Percentiles rank a stretch among this genome's conserved stretches.
Conservation (phyloP, 225 moss, liverwort and hornwort genomes). For the Sphagnum contortum region DNA sequence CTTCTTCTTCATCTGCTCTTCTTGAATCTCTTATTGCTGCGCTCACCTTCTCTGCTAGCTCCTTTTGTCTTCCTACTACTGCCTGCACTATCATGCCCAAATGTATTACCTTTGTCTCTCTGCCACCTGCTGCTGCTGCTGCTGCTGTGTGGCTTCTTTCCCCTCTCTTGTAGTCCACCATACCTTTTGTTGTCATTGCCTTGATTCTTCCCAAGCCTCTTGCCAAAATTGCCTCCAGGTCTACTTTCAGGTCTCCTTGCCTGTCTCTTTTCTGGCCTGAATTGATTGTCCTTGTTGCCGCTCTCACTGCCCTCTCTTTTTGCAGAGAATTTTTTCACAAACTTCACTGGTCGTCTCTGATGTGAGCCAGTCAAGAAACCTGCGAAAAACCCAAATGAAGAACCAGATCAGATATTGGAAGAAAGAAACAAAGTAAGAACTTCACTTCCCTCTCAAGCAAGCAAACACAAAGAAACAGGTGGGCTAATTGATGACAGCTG, state of each 20-base stretch:
- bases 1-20: constrained; percentile 8
- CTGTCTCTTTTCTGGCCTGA: constrained; percentile 9
- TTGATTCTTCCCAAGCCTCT: constrained; percentile 15
- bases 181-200: constrained; percentile 11
- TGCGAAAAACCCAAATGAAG: constrained; percentile 6
- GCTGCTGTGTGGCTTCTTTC: not conserved
- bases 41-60: constrained; percentile 22
- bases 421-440: not conserved
- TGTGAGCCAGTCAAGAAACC: constrained; percentile 37
- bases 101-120: constrained; percentile 11
- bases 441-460: not conserved
- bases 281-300: constrained; percentile 17
- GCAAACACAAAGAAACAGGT: not conserved
- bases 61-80: constrained; percentile 21
- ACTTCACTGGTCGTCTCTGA: constrained; percentile 26
- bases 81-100: constrained; percentile 22
- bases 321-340: constrained; percentile 16
- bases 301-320: constrained; percentile 10
- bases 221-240: constrained; percentile 38
- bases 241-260: constrained; percentile 25
- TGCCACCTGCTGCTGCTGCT: constrained; percentile 7
- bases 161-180: constrained; percentile 21
- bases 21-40: constrained; percentile 23
- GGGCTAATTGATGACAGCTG: no score
- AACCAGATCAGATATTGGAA: no score